phyloP scores from a whole-genome alignment of 2,329 filamentous ascomycete species.

The Nigrograna mackinnonii region DNA sequence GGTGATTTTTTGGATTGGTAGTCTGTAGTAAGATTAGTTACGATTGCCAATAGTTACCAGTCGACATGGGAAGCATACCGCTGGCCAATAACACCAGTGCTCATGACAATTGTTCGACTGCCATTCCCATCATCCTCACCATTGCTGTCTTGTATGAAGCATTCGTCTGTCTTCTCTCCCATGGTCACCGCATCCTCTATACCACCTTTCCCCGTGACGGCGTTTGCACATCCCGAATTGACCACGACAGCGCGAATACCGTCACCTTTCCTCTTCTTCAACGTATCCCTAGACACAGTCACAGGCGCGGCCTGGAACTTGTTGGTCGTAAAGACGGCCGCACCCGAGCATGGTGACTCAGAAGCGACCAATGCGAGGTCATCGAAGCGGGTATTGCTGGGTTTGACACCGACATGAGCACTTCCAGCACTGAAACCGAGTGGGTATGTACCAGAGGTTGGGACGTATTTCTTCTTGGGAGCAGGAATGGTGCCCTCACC shows the following conservation, averaged over 20 bases:
- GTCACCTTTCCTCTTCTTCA: constrained; percentile 67
- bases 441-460: constrained; percentile 82
- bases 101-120: constrained; percentile 88
- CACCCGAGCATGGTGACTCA: constrained; percentile 80
- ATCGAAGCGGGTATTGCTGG: constrained; percentile 86
- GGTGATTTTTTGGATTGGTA: constrained; percentile 91
- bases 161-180: constrained; percentile 76
- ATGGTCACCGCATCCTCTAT: constrained; percentile 86
- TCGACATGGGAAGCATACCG: constrained; percentile 59
- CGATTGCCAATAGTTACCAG: background rate
- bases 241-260: constrained; percentile 83
- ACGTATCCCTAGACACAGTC: constrained; percentile 75
- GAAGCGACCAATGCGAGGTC: constrained; percentile 90
- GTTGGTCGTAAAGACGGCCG: constrained; percentile 96
- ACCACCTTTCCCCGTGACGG: constrained; percentile 89
- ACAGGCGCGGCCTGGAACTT: constrained; percentile 97
- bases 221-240: constrained; percentile 97
- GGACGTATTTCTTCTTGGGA: constrained; percentile 89
- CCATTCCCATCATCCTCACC: constrained; percentile 48
- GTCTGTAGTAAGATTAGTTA: constrained; percentile 46
- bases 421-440: constrained; percentile 87
- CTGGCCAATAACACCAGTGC: constrained; percentile 96
- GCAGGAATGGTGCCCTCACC: constrained; percentile 66
- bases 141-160: constrained; percentile 46
- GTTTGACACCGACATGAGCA: constrained; percentile 90